Evolutionary conservation across 352 stramenopile species (phyloP).

Genomic region (Pythium pyrilobum): DNA sequence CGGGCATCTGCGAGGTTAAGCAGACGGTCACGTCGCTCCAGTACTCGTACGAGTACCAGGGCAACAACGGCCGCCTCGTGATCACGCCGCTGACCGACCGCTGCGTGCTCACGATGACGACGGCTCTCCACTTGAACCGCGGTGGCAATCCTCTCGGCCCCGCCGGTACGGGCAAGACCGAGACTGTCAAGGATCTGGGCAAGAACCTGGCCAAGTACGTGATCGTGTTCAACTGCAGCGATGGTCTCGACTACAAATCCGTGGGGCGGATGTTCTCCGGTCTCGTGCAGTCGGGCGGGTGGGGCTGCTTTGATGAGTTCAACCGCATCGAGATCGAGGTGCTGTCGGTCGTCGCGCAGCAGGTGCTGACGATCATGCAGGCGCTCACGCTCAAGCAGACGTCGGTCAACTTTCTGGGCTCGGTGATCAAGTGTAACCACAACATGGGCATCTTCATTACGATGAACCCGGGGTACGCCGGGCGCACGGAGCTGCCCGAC

Average conservation of each 20-base stretch:
- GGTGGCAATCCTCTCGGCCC: slow-evolving; percentile 90
- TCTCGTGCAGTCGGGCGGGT: slow-evolving; percentile 89
- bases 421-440: slow-evolving; percentile 79
- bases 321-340: slow-evolving; percentile 96
- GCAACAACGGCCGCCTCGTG: slow-evolving; percentile 87
- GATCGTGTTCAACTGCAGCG: slow-evolving; percentile 94
- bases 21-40: slow-evolving; percentile 82
- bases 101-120: slow-evolving; percentile 92
- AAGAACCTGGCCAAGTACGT: slow-evolving; percentile 94
- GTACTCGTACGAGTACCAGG: slow-evolving; percentile 85
- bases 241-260: slow-evolving; percentile 93
- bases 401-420: slow-evolving; percentile 81
- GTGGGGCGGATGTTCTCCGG: slow-evolving; percentile 92
- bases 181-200: slow-evolving; percentile 93
- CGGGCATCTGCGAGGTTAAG: slow-evolving; percentile 82
- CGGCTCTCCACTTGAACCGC: slow-evolving; percentile 87
- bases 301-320: slow-evolving; percentile 95
- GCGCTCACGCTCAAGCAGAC: slow-evolving; percentile 70
- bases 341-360: slow-evolving; percentile 90
- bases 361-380: slow-evolving; percentile 89
- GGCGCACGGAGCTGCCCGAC: slow-evolving; percentile 85
- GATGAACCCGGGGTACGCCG: slow-evolving; percentile 91
- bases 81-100: slow-evolving; percentile 92
- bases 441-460: slow-evolving; percentile 93
- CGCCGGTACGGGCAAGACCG: slow-evolving; percentile 91